Evolutionary conservation across 2,329 filamentous ascomycete species (phyloP).

Genomic region (Orbilia oligospora): DNA sequence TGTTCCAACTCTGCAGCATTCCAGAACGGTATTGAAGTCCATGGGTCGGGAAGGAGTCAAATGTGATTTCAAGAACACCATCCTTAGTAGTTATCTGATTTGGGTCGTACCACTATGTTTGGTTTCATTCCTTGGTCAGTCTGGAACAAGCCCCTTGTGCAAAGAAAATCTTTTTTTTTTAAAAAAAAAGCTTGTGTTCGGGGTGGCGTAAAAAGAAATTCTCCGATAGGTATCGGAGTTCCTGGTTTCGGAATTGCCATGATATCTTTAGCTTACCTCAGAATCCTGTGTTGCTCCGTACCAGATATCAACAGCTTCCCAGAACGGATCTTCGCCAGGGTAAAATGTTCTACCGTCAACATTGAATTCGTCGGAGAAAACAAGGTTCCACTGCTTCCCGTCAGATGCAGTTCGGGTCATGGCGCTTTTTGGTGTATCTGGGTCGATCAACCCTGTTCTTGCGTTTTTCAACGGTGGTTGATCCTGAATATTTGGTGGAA

Average conservation of each 20-base stretch:
- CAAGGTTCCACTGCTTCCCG: constrained; percentile 75
- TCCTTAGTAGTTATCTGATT: constrained; percentile 76
- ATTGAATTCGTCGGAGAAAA: constrained; percentile 82
- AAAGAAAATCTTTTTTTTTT: neutral
- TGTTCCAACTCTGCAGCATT: constrained; percentile 83
- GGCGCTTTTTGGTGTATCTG: constrained; percentile 75
- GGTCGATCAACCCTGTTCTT: constrained; percentile 75
- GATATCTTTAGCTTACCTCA: constrained; percentile 63
- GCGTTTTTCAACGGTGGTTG: constrained; percentile 72
- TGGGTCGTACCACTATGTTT: constrained; percentile 75
- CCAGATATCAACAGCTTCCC: constrained; percentile 69
- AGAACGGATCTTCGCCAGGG: constrained; percentile 78
- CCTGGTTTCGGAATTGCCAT: constrained; percentile 8
- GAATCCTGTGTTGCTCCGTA: constrained; percentile 69
- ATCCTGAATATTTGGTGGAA: constrained; percentile 69
- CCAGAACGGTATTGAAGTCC: constrained; percentile 77
- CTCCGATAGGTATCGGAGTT: constrained; percentile 1
- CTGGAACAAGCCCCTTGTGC: constrained; percentile 18
- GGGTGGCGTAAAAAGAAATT: constrained; percentile 66
- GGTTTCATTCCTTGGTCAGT: constrained; percentile 65
- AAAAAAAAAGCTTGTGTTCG: neutral
- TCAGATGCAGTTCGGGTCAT: constrained; percentile 73
- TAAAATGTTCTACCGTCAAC: constrained; percentile 78
- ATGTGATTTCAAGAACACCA: constrained; percentile 75
- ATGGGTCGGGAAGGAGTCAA: constrained; percentile 77